Base-by-base conservation (phyloP, 2,329 filamentous ascomycete genomes). In the Tolypocladium album region DNA sequence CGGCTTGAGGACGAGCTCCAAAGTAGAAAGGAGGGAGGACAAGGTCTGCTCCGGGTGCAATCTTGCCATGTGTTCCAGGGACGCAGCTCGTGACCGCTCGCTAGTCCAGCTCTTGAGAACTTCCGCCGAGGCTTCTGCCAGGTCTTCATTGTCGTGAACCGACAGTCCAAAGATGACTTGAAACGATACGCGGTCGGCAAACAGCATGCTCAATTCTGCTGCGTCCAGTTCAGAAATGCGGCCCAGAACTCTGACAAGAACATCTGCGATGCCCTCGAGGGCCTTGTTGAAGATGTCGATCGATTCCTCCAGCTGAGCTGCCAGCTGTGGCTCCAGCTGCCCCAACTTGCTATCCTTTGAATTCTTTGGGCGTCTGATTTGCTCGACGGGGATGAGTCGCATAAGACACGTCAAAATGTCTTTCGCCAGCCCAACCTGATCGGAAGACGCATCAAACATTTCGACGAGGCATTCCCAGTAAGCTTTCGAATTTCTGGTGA, bases 41-140 rank as follows among this genome's bases (percentile, higher is more conserved):
- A 76, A 63, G 0, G 74, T 76, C 64, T 75, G 72, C 17, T 76
- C 74, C 7, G 75, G 71, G 56, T 76, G 74, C 1, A 72, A 67
- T 52, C 73, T 71, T 8, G 74, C 71, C 69, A 76, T 74, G 56
- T 76, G 72, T 57, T 75, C 70, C 22, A 75, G 67, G 2, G 74
- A 73, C 13, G 68, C 65, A 39, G 69, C 71, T 47, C 82, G 79
- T 24, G 75, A 76, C 40, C 77, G 70, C 71, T 95, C 85, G 11
- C 83, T 83, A 42, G 90, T 94, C 67, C 93, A 84, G 42, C 85
- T 85, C 72, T 96, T 96, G 64, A 97, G 82, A 36, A 97, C 77
- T 65, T 92, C 88, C 8, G 92, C 83, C 1, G 89, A 87, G 20
- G 90, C 88, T 69, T 92, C 88, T 62, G 90, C 91, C 40, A 94